These are phyloP conservation scores for Triangularia setosa DNA, from an alignment of 2,329 filamentous ascomycete species.

Conservation along the genomic window DNA sequence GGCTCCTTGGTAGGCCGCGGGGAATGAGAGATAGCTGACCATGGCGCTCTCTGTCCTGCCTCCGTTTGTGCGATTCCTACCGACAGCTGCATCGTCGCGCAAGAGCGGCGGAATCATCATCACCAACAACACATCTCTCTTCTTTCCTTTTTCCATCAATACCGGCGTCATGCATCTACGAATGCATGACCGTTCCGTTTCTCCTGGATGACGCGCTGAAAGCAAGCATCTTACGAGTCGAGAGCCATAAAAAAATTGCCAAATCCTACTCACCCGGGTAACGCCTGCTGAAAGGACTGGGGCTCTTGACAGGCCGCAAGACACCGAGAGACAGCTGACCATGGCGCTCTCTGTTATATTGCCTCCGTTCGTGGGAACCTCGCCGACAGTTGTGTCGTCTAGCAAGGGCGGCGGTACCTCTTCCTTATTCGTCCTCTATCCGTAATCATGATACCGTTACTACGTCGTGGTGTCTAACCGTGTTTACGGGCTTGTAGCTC, in stretches of 20 bases:
- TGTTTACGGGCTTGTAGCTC: slow-evolving; percentile 4
- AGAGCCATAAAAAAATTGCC: slow-evolving; percentile 9
- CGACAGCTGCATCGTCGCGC: slow-evolving; percentile 1
- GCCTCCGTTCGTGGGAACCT: slow-evolving; percentile 5
- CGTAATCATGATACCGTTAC: not conserved
- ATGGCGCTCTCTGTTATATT: slow-evolving; percentile 7
- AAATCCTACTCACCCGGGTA: slow-evolving; percentile 8
- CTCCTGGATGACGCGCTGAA: slow-evolving; percentile 1
- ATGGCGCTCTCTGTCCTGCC: slow-evolving; percentile 6
- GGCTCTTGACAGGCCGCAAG: slow-evolving; percentile 5
- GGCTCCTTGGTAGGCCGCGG: slow-evolving; percentile 5
- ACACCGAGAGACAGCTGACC: slow-evolving; percentile 4
- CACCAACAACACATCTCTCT: slow-evolving; percentile 2
- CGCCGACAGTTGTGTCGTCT: slow-evolving; percentile 1
- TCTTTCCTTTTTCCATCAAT: not conserved
- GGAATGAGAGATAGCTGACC: slow-evolving; percentile 1
- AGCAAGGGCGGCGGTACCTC: slow-evolving; percentile 2
- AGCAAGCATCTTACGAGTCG: slow-evolving; percentile 2
- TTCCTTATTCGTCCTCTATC: slow-evolving; percentile 4
- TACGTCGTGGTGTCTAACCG: slow-evolving; percentile 1
- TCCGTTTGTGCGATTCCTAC: slow-evolving; percentile 6
- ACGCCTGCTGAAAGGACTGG: slow-evolving; percentile 11
- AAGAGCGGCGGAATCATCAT: slow-evolving; percentile 13
- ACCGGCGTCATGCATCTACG: slow-evolving; percentile 3
- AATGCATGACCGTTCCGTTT: not conserved